These are phyloP conservation scores for Calocybe gambosa DNA, from an alignment of 1,284 basidiomycete species.

Conservation along the genomic window DNA sequence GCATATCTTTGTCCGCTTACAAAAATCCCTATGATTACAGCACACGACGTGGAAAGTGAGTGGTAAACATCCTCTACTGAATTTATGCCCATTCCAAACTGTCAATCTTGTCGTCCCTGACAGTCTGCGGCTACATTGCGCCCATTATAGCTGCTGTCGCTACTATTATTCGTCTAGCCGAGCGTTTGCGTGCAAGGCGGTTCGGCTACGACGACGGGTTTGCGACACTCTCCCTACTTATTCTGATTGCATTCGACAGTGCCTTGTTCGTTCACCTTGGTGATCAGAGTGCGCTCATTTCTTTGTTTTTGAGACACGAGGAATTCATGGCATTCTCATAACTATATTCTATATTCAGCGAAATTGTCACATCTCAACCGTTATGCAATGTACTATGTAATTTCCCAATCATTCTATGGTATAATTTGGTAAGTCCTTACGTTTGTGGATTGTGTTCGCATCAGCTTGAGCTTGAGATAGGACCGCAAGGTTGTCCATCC, in stretches of 20 bases:
- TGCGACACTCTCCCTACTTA: slow-evolving; percentile 10
- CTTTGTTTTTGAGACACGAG: not conserved
- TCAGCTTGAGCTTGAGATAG: slow-evolving; percentile 6
- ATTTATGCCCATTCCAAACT: not conserved
- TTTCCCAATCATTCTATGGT: slow-evolving; percentile 17
- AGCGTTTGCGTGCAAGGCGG: slow-evolving; percentile 10
- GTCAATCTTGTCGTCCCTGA: not conserved
- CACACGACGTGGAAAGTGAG: not conserved
- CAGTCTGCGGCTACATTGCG: not conserved
- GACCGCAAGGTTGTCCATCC: slow-evolving; percentile 22
- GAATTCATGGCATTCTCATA: not conserved
- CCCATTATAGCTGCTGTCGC: slow-evolving; percentile 11
- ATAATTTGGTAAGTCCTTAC: slow-evolving; percentile 15
- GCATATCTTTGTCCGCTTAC: no score
- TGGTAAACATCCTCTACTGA: not conserved
- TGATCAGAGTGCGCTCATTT: slow-evolving; percentile 11
- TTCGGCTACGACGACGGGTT: slow-evolving; percentile 14
- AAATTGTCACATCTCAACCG: slow-evolving; percentile 7
- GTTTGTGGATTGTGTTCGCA: not conserved
- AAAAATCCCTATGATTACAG: not conserved
- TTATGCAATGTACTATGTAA: slow-evolving; percentile 14
- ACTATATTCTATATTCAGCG: not conserved
- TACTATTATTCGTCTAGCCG: slow-evolving; percentile 12
- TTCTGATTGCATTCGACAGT: slow-evolving; percentile 14
- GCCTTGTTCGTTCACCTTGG: slow-evolving; percentile 14